Evolutionary conservation across 1,284 basidiomycete species (phyloP).

Genomic region (Cutaneotrichosporon cutaneum): DNA sequence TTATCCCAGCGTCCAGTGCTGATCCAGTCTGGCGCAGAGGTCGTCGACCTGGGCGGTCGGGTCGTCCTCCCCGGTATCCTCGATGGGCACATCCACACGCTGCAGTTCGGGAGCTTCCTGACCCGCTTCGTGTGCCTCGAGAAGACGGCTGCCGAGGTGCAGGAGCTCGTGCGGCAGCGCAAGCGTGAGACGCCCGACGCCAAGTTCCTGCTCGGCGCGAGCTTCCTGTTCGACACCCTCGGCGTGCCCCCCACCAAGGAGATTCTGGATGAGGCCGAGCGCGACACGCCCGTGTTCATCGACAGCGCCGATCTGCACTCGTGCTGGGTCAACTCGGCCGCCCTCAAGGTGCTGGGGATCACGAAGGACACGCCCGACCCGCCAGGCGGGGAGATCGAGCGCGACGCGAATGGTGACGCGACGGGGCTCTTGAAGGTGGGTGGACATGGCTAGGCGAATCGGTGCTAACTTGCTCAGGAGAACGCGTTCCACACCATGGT

Average conservation of each 20-base stretch:
- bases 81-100: slow-evolving; percentile 38
- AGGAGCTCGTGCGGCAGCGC: slow-evolving; percentile 16
- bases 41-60: slow-evolving; percentile 23
- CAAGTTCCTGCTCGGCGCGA: slow-evolving; percentile 24
- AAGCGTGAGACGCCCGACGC: slow-evolving; percentile 17
- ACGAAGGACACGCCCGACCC: slow-evolving; percentile 23
- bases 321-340: slow-evolving; percentile 35
- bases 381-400: slow-evolving; percentile 32
- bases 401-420: slow-evolving; percentile 29
- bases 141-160: slow-evolving; percentile 21
- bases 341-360: slow-evolving; percentile 31
- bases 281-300: slow-evolving; percentile 37
- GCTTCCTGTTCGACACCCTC: slow-evolving; percentile 30
- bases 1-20: not conserved
- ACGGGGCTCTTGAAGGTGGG: slow-evolving; percentile 27
- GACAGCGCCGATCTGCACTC: slow-evolving; percentile 39
- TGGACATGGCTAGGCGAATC: not conserved
- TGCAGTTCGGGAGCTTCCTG: slow-evolving; percentile 31
- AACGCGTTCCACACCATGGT: slow-evolving; percentile 30
- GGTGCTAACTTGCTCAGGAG: slow-evolving; percentile 17
- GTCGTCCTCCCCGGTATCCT: slow-evolving; percentile 37
- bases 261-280: slow-evolving; percentile 29
- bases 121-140: slow-evolving; percentile 19
- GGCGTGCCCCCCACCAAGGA: slow-evolving; percentile 23
- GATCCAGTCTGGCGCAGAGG: slow-evolving; percentile 1